A percentile compares a stretch with the other conserved stretches of the same genome.
phyloP scores from a whole-genome alignment of 1,139 yeast genomes.

The Pichia sp. region DNA sequence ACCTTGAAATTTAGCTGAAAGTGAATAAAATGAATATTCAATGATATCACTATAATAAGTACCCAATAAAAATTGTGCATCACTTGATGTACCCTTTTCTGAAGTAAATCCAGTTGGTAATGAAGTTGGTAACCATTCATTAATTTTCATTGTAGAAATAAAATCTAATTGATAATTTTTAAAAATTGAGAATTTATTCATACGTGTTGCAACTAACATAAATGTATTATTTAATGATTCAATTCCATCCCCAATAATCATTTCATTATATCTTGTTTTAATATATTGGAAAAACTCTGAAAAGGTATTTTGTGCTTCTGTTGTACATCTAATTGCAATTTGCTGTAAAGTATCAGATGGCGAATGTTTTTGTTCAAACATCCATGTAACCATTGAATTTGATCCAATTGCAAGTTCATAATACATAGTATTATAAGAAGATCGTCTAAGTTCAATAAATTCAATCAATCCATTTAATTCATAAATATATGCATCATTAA shows the following conservation, averaged over 20 bases:
- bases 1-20: slow-evolving; percentile 48
- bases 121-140: slow-evolving; percentile 61
- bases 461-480: slow-evolving; percentile 32
- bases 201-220: slow-evolving; percentile 39
- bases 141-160: slow-evolving; percentile 48
- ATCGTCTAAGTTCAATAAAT: slow-evolving; percentile 33
- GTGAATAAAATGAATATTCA: slow-evolving; percentile 61
- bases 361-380: slow-evolving; percentile 14
- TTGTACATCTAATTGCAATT: slow-evolving; percentile 7
- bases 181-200: slow-evolving; percentile 62
- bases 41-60: slow-evolving; percentile 68
- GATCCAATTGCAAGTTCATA: slow-evolving; percentile 42
- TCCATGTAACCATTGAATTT: slow-evolving; percentile 16
- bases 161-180: slow-evolving; percentile 47
- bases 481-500: slow-evolving; percentile 35
- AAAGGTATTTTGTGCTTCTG: slow-evolving; percentile 40
- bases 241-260: slow-evolving; percentile 18
- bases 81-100: slow-evolving; percentile 44
- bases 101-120: slow-evolving; percentile 46
- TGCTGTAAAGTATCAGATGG: slow-evolving; percentile 17
- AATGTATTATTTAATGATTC: slow-evolving; percentile 26
- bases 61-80: slow-evolving; percentile 49
- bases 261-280: slow-evolving; percentile 42
- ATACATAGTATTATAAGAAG: slow-evolving; percentile 37
- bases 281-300: slow-evolving; percentile 52